Base-by-base conservation (phyloP, 176 grass and related monocot species). In the Oryza rufipogon region DNA sequence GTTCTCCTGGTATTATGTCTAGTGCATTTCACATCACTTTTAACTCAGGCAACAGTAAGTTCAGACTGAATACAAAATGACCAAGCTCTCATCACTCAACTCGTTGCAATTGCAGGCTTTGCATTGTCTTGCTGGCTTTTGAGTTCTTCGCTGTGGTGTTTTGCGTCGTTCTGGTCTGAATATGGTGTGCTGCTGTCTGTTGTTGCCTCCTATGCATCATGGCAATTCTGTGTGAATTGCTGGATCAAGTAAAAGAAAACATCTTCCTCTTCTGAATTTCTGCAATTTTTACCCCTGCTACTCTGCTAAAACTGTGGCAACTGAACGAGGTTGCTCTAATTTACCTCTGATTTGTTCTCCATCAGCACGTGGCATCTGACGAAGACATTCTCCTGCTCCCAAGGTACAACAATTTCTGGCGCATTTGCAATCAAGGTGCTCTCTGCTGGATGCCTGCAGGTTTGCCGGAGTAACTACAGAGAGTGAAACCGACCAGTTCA, bases 71-170 rank as follows among this genome's bases (percentile, higher is more conserved):
- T 54, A 58, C n/a, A 54, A 41, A n/a, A 39, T 65, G 33, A 67
- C 54, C 39, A 41, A 41, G 22, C 58, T 78, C 9, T 85, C 61
- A 45, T 70, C 51, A 71, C n/a, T 28, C 45, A 3, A n/a, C 26
- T 78, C 15, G 79, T 74, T 76, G 34, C 45, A 20, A 17, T 58
- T 14, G 19, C 69, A 92, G 81, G 91, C 76, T 90, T 52, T 87
- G 91, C 71, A 87, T 87, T 77, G 76, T 87, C 46, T 90, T 92
- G 65, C 84, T 90, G 70, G 81, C 87, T 66, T 89, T 92, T 34
- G 84, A 90, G 61, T 80, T 90, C 72, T 87, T 90, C 71, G 81
- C 87, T 84, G 84, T 85, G 36, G 81, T 90, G 36, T 90, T 92
- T 32, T 90, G 87, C 71, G 75, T 82, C 63, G 80, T 77, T 61